Evolutionary conservation across 768 basidiomycete genomes (phyloP).

Genomic region (Leccinellum luteum): DNA sequence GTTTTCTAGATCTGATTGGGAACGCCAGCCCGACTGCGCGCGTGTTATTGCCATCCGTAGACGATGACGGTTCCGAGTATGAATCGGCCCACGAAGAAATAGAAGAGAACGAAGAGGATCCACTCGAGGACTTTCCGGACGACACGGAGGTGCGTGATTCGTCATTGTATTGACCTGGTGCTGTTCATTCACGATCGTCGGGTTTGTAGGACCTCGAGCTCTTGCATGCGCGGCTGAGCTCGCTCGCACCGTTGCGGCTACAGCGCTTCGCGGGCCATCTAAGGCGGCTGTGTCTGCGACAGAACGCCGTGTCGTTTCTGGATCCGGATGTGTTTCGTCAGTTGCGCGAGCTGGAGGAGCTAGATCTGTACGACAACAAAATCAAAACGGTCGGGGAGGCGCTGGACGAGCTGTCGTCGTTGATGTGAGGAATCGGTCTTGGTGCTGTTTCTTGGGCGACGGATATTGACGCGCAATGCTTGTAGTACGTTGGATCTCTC

Average conservation of each 20-base stretch:
- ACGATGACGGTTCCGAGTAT: constrained; percentile 31
- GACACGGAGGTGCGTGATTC: constrained; percentile 67
- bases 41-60: constrained; percentile 45
- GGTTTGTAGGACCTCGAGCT: constrained; percentile 76
- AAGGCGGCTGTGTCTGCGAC: constrained; percentile 77
- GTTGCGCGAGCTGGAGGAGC: constrained; percentile 72
- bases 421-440: constrained; percentile 45
- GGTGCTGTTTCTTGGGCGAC: not conserved
- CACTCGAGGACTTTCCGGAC: constrained; percentile 76
- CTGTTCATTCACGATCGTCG: not conserved
- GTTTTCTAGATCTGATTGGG: constrained; percentile 2
- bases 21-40: constrained; percentile 36
- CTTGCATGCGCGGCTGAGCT: constrained; percentile 72
- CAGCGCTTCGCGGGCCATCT: constrained; percentile 69
- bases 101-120: constrained; percentile 56
- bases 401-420: constrained; percentile 51
- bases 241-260: constrained; percentile 65
- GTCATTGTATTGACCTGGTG: not conserved
- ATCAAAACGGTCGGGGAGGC: constrained; percentile 71
- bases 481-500: constrained; percentile 84
- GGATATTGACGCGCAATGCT: not conserved
- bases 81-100: constrained; percentile 42
- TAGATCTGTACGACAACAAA: constrained; percentile 97
- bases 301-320: constrained; percentile 75
- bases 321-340: constrained; percentile 69